Evolutionary conservation across 1,284 basidiomycete species (phyloP).

Genomic region (Cryptococcus sp.): DNA sequence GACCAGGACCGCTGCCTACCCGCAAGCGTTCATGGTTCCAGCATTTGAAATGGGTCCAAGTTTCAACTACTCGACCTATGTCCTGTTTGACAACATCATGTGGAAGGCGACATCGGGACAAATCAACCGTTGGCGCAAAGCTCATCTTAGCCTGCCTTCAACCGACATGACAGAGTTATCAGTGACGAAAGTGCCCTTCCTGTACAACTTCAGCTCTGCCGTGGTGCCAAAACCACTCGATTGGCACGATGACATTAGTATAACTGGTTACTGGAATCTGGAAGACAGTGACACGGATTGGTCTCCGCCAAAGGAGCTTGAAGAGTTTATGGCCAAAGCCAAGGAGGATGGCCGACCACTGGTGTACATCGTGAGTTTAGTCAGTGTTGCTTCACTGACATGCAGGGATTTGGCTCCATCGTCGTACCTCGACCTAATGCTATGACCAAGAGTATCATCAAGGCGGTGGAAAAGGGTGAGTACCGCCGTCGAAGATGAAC

Average conservation of each 20-base stretch:
- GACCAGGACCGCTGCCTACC: slow-evolving; percentile 66
- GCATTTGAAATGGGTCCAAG: slow-evolving; percentile 55
- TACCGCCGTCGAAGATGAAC: slow-evolving; percentile 9
- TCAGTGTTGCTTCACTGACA: slow-evolving; percentile 2
- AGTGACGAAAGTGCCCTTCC: slow-evolving; percentile 68
- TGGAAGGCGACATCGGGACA: slow-evolving; percentile 72
- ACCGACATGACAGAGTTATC: slow-evolving; percentile 70
- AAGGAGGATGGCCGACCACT: slow-evolving; percentile 63
- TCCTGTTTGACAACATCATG: slow-evolving; percentile 71
- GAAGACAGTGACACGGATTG: slow-evolving; percentile 65
- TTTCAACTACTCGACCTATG: slow-evolving; percentile 53
- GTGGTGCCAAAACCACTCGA: slow-evolving; percentile 72
- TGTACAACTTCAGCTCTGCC: slow-evolving; percentile 66
- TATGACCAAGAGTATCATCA: slow-evolving; percentile 65
- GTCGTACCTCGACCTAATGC: slow-evolving; percentile 69
- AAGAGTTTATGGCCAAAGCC: slow-evolving; percentile 63
- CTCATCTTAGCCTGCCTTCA: slow-evolving; percentile 60
- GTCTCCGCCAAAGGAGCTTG: slow-evolving; percentile 61
- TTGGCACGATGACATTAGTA: slow-evolving; percentile 68
- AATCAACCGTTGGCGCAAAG: slow-evolving; percentile 71
- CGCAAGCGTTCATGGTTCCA: slow-evolving; percentile 65
- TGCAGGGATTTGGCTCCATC: slow-evolving; percentile 64
- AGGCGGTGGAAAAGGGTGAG: slow-evolving; percentile 66
- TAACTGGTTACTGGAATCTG: slow-evolving; percentile 64
- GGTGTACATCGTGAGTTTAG: slow-evolving; percentile 66